These are phyloP conservation scores for Cladosporium austrohemisphaericum DNA, from an alignment of 2,329 filamentous ascomycete species.

Conservation along the genomic window DNA sequence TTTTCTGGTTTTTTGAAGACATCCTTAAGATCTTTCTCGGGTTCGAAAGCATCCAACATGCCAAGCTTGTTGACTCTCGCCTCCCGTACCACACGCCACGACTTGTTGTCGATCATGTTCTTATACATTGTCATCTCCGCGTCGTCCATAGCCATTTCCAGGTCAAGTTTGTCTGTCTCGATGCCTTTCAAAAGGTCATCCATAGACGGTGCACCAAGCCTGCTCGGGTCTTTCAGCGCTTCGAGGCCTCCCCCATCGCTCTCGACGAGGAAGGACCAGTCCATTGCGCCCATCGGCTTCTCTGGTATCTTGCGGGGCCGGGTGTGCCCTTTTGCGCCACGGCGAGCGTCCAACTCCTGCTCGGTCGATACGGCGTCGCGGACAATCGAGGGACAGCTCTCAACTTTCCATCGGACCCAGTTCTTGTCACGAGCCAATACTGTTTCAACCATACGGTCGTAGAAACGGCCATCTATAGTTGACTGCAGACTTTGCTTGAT, in stretches of 20 bases:
- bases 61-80: slow-evolving; percentile 70
- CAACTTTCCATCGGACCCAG: slow-evolving; percentile 98
- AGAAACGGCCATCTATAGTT: slow-evolving; percentile 73
- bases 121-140: slow-evolving; percentile 56
- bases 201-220: slow-evolving; percentile 66
- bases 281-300: slow-evolving; percentile 66
- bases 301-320: slow-evolving; percentile 67
- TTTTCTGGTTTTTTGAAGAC: slow-evolving; percentile 8
- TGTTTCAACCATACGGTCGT: slow-evolving; percentile 94
- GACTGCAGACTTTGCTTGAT: slow-evolving; percentile 79
- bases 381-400: slow-evolving; percentile 85
- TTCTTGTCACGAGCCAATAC: slow-evolving; percentile 95
- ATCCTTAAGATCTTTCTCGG: not conserved
- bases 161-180: slow-evolving; percentile 75
- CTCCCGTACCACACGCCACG: slow-evolving; percentile 82
- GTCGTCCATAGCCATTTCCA: slow-evolving; percentile 70
- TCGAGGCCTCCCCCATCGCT: slow-evolving; percentile 62
- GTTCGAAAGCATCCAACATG: slow-evolving; percentile 30
- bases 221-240: slow-evolving; percentile 61
- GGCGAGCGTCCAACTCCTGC: slow-evolving; percentile 67
- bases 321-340: slow-evolving; percentile 61
- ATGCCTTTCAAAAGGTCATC: slow-evolving; percentile 70
- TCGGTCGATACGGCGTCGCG: slow-evolving; percentile 65
- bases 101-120: slow-evolving; percentile 79
- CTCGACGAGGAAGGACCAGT: slow-evolving; percentile 74